phyloP scores from a whole-genome alignment of 2,329 filamentous ascomycete genomes.

The Pseudopyricularia cyperi region DNA sequence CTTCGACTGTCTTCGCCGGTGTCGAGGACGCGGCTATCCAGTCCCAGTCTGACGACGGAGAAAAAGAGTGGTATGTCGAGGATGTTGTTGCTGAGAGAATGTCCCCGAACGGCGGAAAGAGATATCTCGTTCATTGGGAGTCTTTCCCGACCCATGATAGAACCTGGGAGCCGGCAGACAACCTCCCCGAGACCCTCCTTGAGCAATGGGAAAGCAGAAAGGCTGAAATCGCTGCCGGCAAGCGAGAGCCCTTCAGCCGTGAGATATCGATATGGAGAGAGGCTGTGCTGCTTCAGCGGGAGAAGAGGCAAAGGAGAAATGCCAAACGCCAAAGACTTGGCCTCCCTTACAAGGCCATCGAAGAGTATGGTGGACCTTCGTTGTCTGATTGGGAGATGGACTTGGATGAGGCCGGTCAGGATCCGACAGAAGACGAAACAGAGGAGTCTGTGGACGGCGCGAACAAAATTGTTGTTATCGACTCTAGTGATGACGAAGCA shows the following conservation, averaged over 20 bases:
- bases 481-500: neutral
- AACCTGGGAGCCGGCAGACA: conserved; percentile 38
- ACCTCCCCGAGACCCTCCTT: conserved; percentile 1
- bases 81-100: conserved; percentile 34
- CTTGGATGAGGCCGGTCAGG: neutral
- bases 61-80: conserved; percentile 40
- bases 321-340: conserved; percentile 25
- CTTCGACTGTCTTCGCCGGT: conserved; percentile 30
- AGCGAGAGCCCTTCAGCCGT: neutral
- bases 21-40: conserved; percentile 42
- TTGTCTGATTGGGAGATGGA: neutral
- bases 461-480: neutral
- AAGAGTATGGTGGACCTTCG: neutral
- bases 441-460: neutral
- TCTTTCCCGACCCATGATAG: conserved; percentile 42
- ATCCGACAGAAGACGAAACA: conserved; percentile 1
- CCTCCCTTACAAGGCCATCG: conserved; percentile 13
- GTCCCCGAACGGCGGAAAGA: conserved; percentile 15
- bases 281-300: neutral
- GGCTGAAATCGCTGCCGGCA: neutral
- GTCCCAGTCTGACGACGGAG: conserved; percentile 26
- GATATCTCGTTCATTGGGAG: conserved; percentile 53
- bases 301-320: conserved; percentile 20
- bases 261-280: neutral
- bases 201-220: neutral